Evolutionary conservation across 495 filamentous ascomycete species (phyloP).

Genomic region (Usnea hakonensis): DNA sequence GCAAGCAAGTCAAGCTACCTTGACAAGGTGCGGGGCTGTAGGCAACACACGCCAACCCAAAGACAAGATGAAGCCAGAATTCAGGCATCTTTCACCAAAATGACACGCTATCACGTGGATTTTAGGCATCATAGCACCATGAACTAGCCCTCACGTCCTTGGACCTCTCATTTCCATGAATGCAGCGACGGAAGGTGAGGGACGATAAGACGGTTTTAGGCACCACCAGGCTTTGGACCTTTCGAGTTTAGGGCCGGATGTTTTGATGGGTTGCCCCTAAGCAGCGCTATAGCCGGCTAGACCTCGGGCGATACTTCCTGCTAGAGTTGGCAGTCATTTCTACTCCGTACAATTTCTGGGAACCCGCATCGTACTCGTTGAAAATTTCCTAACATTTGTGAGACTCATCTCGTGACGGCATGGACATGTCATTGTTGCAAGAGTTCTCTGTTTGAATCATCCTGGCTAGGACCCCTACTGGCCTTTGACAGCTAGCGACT

Average conservation of each 20-base stretch:
- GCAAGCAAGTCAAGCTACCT: not conserved
- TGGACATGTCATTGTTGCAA: too few relatives aligned
- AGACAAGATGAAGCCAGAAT: not conserved
- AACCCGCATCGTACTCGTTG: too few relatives aligned
- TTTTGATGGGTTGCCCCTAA: too few relatives aligned
- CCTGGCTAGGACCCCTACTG: not conserved
- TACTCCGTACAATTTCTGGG: too few relatives aligned
- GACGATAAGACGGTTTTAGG: not conserved
- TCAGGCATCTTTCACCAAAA: constrained; percentile 7
- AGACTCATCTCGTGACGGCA: too few relatives aligned
- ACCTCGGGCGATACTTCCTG: too few relatives aligned
- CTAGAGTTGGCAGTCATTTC: too few relatives aligned
- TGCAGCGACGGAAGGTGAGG: not conserved
- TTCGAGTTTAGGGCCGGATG: too few relatives aligned
- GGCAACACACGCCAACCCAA: not conserved
- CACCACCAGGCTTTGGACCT: not conserved
- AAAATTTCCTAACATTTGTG: too few relatives aligned
- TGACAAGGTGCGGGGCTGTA: not conserved
- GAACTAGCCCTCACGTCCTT: not conserved
- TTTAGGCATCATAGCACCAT: too few relatives aligned
- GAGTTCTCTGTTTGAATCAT: too few relatives aligned
- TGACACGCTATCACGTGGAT: constrained; percentile 4
- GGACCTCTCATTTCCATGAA: not conserved
- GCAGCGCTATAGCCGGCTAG: too few relatives aligned
- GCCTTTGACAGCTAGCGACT: not conserved